A percentile compares a stretch with the other conserved stretches of the same genome.
Evolutionary conservation across 2,329 filamentous ascomycete species (phyloP).

Genomic region (Pyricularia sp.): DNA sequence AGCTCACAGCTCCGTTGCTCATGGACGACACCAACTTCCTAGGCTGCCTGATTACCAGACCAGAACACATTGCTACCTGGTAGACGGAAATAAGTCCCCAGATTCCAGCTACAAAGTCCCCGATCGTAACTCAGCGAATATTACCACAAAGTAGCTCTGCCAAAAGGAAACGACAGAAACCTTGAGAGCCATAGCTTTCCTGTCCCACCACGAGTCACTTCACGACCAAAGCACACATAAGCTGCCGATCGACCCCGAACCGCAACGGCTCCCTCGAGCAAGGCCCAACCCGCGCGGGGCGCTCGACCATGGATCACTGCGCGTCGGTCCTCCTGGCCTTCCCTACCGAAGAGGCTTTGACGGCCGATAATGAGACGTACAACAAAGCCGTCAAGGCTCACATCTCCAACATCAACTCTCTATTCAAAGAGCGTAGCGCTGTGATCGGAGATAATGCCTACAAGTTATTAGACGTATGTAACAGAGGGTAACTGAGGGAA

Average conservation of each 20-base stretch:
- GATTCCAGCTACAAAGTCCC: not conserved
- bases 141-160: not conserved
- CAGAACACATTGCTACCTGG: not conserved
- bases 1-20: not conserved
- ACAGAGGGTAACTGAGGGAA: not conserved
- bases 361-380: slow-evolving; percentile 20
- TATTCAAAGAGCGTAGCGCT: slow-evolving; percentile 20
- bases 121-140: not conserved
- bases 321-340: slow-evolving; percentile 28
- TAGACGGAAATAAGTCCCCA: not conserved
- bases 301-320: slow-evolving; percentile 21
- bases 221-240: not conserved
- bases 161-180: not conserved
- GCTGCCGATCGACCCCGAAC: not conserved
- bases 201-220: not conserved
- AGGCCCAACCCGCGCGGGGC: not conserved
- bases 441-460: slow-evolving; percentile 20
- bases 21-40: not conserved
- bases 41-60: not conserved
- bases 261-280: not conserved
- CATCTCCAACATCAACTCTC: slow-evolving; percentile 20
- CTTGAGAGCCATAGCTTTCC: not conserved
- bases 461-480: slow-evolving; percentile 28
- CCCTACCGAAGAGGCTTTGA: slow-evolving; percentile 17
- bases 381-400: slow-evolving; percentile 27